A percentile compares a stretch with the other conserved stretches of the same genome.
These are phyloP conservation scores for Fusarium coffeatum DNA, from an alignment of 2,329 filamentous ascomycete species.

Conservation along the genomic window DNA sequence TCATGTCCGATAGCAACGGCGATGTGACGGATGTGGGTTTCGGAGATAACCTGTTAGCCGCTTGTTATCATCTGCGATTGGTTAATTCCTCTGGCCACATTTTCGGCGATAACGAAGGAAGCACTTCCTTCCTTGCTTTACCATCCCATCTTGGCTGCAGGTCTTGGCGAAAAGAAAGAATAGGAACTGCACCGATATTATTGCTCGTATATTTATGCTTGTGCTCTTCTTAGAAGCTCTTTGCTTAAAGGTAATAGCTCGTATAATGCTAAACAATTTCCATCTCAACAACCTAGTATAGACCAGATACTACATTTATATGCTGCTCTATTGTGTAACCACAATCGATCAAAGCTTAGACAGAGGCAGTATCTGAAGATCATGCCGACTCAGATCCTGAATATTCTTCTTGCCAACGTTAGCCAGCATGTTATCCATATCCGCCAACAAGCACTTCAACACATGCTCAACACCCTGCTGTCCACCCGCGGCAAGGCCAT, in stretches of 20 bases:
- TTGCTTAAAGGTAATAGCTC: not conserved
- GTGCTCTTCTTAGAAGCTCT: not conserved
- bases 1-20: not conserved
- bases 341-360: conserved; percentile 10
- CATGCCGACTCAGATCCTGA: conserved; percentile 28
- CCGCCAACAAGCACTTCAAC: conserved; percentile 55
- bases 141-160: not conserved
- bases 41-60: conserved; percentile 13
- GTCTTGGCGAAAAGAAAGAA: not conserved
- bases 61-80: not conserved
- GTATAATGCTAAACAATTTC: not conserved
- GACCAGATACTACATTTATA: not conserved
- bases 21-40: conserved; percentile 15
- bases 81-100: not conserved
- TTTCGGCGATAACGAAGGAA: conserved; percentile 19
- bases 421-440: conserved; percentile 65
- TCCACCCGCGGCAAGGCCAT: conserved; percentile 52
- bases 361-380: conserved; percentile 27
- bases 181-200: not conserved
- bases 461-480: conserved; percentile 66
- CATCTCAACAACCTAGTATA: not conserved
- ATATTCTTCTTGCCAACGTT: conserved; percentile 62
- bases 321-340: not conserved
- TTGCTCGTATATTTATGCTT: not conserved
- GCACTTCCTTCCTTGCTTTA: not conserved